A percentile compares a stretch with the other conserved stretches of the same genome.
phyloP scores from a whole-genome alignment of 495 filamentous ascomycete species.

The Letharia columbiana region DNA sequence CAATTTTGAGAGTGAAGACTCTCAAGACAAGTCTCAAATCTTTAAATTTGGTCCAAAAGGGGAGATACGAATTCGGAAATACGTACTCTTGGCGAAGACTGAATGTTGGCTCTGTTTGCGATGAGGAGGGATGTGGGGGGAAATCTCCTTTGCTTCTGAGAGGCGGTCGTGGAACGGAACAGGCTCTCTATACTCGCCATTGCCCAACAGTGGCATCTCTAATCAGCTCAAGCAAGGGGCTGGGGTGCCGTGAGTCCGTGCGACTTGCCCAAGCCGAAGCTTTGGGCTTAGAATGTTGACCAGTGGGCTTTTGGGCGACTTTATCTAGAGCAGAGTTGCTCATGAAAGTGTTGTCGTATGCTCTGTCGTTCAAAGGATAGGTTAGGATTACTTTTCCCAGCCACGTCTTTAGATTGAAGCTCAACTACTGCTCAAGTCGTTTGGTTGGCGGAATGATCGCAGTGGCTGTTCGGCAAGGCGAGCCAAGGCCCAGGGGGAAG shows the following conservation, averaged over 20 bases:
- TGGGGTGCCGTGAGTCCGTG: neutral
- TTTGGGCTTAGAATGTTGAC: constrained; percentile 1
- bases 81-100: constrained; percentile 43
- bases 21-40: neutral
- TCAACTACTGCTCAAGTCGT: neutral
- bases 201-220: constrained; percentile 23
- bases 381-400: neutral
- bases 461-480: neutral
- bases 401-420: neutral
- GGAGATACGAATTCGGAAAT: neutral
- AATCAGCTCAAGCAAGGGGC: constrained; percentile 10
- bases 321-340: neutral
- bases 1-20: neutral
- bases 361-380: neutral
- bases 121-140: constrained; percentile 3
- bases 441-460: neutral
- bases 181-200: constrained; percentile 19
- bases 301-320: neutral
- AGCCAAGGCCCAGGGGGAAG: neutral
- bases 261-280: constrained; percentile 1
- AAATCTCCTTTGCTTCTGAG: constrained; percentile 3
- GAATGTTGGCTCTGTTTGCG: constrained; percentile 41
- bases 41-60: neutral
- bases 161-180: constrained; percentile 14
- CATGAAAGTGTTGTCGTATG: neutral